phyloP scores from a whole-genome alignment of 768 basidiomycete species.

The Termitomyces sp. region DNA sequence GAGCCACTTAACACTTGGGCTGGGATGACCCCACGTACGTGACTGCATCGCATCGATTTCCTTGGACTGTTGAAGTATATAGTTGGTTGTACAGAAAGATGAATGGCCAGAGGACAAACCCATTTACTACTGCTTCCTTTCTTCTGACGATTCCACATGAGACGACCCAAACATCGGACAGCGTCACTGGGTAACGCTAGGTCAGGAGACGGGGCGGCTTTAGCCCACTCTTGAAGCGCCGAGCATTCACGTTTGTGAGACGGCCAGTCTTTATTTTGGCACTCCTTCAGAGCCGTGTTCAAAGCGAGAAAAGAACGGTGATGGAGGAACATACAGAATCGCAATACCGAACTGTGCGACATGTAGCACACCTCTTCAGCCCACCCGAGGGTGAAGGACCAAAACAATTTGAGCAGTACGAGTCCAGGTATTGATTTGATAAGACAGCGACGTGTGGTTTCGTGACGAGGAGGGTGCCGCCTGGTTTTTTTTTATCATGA shows the following conservation, averaged over 20 bases:
- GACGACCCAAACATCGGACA: slow-evolving; percentile 70
- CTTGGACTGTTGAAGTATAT: slow-evolving; percentile 35
- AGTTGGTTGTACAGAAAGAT: neutral
- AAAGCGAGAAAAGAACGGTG: neutral
- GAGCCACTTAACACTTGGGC: neutral
- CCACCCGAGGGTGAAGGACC: slow-evolving; percentile 26
- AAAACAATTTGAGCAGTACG: slow-evolving; percentile 69
- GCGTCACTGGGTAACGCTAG: slow-evolving; percentile 66
- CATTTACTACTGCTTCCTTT: slow-evolving; percentile 47
- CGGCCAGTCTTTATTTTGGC: slow-evolving; percentile 71
- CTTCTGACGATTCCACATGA: slow-evolving; percentile 62
- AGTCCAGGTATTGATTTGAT: slow-evolving; percentile 53
- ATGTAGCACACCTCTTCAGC: slow-evolving; percentile 71
- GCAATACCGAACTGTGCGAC: slow-evolving; percentile 73
- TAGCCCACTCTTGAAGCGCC: slow-evolving; percentile 56
- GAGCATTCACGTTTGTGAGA: slow-evolving; percentile 76
- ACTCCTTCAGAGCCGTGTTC: slow-evolving; percentile 35
- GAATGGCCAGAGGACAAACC: slow-evolving; percentile 35
- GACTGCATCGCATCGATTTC: slow-evolving; percentile 72
- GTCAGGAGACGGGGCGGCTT: slow-evolving; percentile 40
- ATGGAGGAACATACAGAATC: slow-evolving; percentile 44
- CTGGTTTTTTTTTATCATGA: slow-evolving; percentile 30
- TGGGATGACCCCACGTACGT: slow-evolving; percentile 33
- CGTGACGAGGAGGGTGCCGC: slow-evolving; percentile 49
- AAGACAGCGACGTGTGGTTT: slow-evolving; percentile 61